These are phyloP conservation scores for Zasmidium cellare DNA, from an alignment of 2,329 filamentous ascomycete genomes.

Conservation along the genomic window DNA sequence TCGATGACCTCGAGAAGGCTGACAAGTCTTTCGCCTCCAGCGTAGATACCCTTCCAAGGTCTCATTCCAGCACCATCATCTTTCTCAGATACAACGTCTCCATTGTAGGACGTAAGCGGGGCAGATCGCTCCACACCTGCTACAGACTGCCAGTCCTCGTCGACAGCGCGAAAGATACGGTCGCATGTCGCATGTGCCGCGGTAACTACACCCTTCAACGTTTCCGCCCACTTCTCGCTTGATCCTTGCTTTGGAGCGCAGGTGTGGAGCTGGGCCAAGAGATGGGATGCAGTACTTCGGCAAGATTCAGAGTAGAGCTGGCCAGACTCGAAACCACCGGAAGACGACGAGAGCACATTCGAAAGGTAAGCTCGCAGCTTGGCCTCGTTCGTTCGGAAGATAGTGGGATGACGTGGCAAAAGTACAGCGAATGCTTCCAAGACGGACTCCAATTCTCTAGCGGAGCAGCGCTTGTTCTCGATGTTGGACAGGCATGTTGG, in stretches of 20 bases:
- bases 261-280: constrained; percentile 72
- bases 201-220: constrained; percentile 61
- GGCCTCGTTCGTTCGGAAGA: constrained; percentile 72
- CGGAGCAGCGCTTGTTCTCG: constrained; percentile 37
- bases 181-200: constrained; percentile 72
- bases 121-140: constrained; percentile 40
- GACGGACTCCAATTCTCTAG: constrained; percentile 58
- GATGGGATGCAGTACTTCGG: constrained; percentile 56
- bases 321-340: background rate
- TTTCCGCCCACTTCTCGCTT: constrained; percentile 74
- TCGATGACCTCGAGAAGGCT: constrained; percentile 66
- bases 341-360: constrained; percentile 44
- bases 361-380: constrained; percentile 53
- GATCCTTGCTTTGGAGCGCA: constrained; percentile 79
- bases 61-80: constrained; percentile 53
- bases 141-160: constrained; percentile 78
- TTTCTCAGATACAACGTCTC: constrained; percentile 19
- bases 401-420: constrained; percentile 77
- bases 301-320: constrained; percentile 24
- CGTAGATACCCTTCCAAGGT: constrained; percentile 71
- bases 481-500: constrained; percentile 69
- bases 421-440: constrained; percentile 71
- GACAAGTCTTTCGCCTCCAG: constrained; percentile 69
- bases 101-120: constrained; percentile 17
- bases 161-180: constrained; percentile 72